phyloP scores from a whole-genome alignment of 2,329 filamentous ascomycete genomes.

The Trichoderma simmonsii region DNA sequence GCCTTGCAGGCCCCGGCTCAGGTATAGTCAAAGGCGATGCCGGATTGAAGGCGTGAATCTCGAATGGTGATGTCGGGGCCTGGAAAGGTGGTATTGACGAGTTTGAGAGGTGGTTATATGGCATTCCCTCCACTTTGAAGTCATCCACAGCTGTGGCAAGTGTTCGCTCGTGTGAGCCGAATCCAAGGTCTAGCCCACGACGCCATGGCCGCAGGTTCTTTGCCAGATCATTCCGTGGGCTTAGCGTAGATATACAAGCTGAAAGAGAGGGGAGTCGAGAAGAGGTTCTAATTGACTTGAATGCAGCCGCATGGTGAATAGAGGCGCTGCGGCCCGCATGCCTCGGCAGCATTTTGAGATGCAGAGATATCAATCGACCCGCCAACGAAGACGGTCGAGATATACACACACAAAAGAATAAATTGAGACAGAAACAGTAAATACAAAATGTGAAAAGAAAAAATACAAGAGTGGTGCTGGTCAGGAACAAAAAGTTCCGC shows the following conservation, averaged over 20 bases:
- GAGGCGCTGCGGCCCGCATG: slow-evolving; percentile 32
- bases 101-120: slow-evolving; percentile 28
- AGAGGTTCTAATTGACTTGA: slow-evolving; percentile 23
- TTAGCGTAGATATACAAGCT: slow-evolving; percentile 19
- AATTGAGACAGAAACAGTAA: not conserved
- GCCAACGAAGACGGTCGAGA: slow-evolving; percentile 14
- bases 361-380: slow-evolving; percentile 12
- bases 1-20: slow-evolving; percentile 29
- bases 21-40: slow-evolving; percentile 43
- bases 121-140: slow-evolving; percentile 29
- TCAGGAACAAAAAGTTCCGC: slow-evolving; percentile 8
- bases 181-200: slow-evolving; percentile 26
- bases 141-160: slow-evolving; percentile 44
- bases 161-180: slow-evolving; percentile 29
- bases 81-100: slow-evolving; percentile 31
- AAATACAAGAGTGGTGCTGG: not conserved
- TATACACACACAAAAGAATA: not conserved
- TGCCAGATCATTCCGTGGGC: slow-evolving; percentile 30
- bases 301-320: slow-evolving; percentile 24
- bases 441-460: not conserved
- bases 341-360: slow-evolving; percentile 35
- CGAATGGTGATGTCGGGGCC: slow-evolving; percentile 25
- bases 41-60: slow-evolving; percentile 44
- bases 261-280: slow-evolving; percentile 21
- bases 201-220: slow-evolving; percentile 30